Base-by-base conservation (phyloP, 2,329 filamentous ascomycete species). In the Colletotrichum spaethianum region DNA sequence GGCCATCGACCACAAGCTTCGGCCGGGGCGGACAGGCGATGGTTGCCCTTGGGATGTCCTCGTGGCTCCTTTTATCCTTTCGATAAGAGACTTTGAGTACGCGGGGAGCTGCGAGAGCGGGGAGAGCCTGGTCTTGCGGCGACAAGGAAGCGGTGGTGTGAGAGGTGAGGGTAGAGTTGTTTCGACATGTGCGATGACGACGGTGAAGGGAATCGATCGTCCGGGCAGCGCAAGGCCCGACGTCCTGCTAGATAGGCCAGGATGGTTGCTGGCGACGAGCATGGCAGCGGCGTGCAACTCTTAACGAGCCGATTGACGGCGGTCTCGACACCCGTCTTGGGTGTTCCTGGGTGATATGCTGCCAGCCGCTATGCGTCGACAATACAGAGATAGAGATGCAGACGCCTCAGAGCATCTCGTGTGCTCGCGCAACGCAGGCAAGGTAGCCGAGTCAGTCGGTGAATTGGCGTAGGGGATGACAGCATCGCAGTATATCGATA, bases 11-110 rank as follows among this genome's bases (percentile, higher is more conserved):
- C 36, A 33, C 50, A 36, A 57, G 40, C 46, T 38, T 57, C 69
- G 69, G 53, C 33, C 53, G 61, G 40, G 53, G 59, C 69, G 69
- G 65, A 50, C 69, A 72, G 69, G 69, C 59, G 33, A 69, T 69
- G 65, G 65, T 46, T 69, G 69, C 63, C 52, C 33, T 53, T 44
- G 33, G 38, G 46, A 16, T 63, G 59, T 59, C 69, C 64, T 63
- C 68, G 63, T 72, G 69, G 33, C 59, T 63, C n/a, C 16, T 23
- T 53, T 63, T 52, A 42, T n/a, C n/a, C 52, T 48, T 56, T n/a
- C 26, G 55, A 69, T 69, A 69, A 63, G 69, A 63, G 52, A 72
- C 28, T 63, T 26, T 69, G 65, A 60, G 31, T 56, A 50, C 52
- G 59, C 65, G 65, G 69, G 64, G 62, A 36, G 46, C 40, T 42